phyloP scores from a whole-genome alignment of 495 filamentous ascomycete genomes.

The Friedmanniomyces simplex region DNA sequence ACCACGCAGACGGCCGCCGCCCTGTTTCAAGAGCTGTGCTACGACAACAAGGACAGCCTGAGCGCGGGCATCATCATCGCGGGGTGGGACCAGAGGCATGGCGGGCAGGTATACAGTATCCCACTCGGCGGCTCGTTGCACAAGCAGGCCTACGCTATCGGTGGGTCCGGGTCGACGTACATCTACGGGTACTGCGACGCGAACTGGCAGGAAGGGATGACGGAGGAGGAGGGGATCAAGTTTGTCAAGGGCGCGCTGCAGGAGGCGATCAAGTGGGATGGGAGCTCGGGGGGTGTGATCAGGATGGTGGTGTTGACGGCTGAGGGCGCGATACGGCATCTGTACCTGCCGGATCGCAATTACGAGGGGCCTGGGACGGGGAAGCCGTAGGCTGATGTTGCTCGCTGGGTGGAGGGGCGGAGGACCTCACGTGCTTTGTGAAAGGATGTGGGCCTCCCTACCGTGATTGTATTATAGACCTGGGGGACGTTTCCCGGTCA shows the following conservation, averaged over 20 bases:
- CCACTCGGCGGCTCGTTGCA: conserved; percentile 93
- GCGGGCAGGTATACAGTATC: conserved; percentile 94
- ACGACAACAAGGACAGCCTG: conserved; percentile 87
- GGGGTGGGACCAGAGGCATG: conserved; percentile 85
- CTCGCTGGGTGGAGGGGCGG: neutral
- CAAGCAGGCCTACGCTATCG: conserved; percentile 92
- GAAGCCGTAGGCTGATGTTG: conserved; percentile 17
- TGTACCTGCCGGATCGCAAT: conserved; percentile 80
- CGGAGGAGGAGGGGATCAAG: conserved; percentile 78
- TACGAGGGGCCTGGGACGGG: conserved; percentile 49
- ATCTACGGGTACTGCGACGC: conserved; percentile 98
- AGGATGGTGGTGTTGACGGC: conserved; percentile 91
- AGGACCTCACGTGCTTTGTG: neutral
- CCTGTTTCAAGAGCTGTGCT: conserved; percentile 95
- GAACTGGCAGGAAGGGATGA: conserved; percentile 93
- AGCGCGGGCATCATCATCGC: conserved; percentile 96
- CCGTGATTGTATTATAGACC: neutral
- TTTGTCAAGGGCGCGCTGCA: conserved; percentile 84
- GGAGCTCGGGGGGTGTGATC: conserved; percentile 95
- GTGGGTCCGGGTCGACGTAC: conserved; percentile 94
- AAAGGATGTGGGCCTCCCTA: neutral
- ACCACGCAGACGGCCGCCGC: conserved; percentile 89
- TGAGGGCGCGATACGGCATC: conserved; percentile 73
- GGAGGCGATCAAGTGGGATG: conserved; percentile 98
- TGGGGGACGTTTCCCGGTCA: neutral